phyloP scores from a whole-genome alignment of 2,329 filamentous ascomycete species.

The Amesomyces nigricolor region DNA sequence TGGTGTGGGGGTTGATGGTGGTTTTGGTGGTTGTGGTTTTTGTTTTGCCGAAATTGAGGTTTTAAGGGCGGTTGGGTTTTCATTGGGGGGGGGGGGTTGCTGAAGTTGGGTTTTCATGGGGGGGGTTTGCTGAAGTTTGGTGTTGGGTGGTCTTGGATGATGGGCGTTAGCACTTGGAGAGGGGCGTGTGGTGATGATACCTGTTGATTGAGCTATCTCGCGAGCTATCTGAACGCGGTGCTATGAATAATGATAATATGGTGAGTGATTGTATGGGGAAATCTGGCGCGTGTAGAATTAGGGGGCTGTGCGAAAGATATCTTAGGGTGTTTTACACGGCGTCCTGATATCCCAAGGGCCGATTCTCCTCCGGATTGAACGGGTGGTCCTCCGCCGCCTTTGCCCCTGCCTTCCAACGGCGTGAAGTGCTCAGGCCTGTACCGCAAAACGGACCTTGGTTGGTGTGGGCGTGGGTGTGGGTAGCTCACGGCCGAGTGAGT shows the following conservation, averaged over 20 bases:
- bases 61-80: conserved; percentile 42
- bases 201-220: neutral
- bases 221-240: too few species aligned
- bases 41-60: conserved; percentile 79
- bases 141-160: neutral
- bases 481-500: neutral
- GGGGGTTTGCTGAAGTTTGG: neutral
- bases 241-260: too few species aligned
- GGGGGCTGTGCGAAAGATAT: too few species aligned
- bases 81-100: neutral
- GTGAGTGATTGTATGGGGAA: too few species aligned
- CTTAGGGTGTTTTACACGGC: too few species aligned
- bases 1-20: conserved; percentile 80
- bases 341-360: too few species aligned
- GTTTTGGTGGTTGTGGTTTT: conserved; percentile 74
- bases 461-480: neutral
- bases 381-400: too few species aligned
- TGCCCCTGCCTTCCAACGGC: too few species aligned
- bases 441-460: neutral
- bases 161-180: too few species aligned
- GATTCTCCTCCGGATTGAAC: neutral
- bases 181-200: too few species aligned
- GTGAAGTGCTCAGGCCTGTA: neutral
- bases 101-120: neutral
- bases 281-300: too few species aligned